Conservation (phyloP, 352 stramenopile species). For the Phytopythium litorale region DNA sequence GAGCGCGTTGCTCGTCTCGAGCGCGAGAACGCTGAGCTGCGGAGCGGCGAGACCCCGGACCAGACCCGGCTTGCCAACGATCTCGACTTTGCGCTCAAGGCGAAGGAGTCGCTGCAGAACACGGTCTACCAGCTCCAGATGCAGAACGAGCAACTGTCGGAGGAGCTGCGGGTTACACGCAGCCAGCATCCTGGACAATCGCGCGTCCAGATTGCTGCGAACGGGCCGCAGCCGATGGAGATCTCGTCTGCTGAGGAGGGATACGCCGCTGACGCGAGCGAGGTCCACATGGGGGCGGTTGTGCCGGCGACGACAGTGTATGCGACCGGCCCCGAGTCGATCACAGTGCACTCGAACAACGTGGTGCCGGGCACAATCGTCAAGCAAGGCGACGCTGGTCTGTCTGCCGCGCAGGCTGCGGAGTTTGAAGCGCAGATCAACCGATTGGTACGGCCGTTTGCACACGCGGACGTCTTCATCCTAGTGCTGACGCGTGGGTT, state of each 20-base stretch:
- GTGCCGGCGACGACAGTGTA: neutral
- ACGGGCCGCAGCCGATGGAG: conserved; percentile 38
- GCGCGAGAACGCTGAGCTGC: conserved; percentile 69
- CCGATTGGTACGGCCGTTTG: conserved; percentile 46
- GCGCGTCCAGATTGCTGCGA: conserved; percentile 13
- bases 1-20: conserved; percentile 69
- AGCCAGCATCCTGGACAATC: conserved; percentile 29
- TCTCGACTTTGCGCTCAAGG: conserved; percentile 71
- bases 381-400: conserved; percentile 7
- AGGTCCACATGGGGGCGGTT: neutral
- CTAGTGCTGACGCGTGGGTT: conserved; percentile 10
- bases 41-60: conserved; percentile 43
- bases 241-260: conserved; percentile 19
- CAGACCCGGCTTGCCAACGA: conserved; percentile 57
- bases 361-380: neutral
- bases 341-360: conserved; percentile 1
- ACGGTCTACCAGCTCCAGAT: conserved; percentile 69
- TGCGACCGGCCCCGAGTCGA: neutral
- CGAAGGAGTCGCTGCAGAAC: conserved; percentile 70
- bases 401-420: conserved; percentile 44
- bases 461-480: conserved; percentile 5
- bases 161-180: conserved; percentile 45
- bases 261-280: conserved; percentile 8
- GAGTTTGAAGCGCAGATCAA: conserved; percentile 74
- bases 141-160: conserved; percentile 66